A percentile compares a stretch with the other conserved stretches of the same genome.
These are phyloP conservation scores for Colletotrichum shisoi DNA, from an alignment of 2,329 filamentous ascomycete species.

Conservation along the genomic window DNA sequence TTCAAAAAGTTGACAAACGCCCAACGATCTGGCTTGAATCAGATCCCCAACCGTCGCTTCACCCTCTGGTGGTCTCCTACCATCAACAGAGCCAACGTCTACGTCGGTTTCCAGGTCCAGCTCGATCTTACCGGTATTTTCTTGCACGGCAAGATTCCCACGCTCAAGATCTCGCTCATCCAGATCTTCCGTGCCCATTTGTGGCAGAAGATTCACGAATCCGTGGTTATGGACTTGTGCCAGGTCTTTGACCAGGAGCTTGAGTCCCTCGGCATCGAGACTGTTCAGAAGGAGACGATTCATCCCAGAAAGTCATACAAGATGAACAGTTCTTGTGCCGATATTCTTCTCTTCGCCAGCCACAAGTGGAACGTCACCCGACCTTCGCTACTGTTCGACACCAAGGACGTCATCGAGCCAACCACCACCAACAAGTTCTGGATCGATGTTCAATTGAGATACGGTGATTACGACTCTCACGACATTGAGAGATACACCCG, in stretches of 20 bases:
- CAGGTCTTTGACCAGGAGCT: constrained; percentile 98
- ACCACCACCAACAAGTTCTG: constrained; percentile 99
- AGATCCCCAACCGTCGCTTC: constrained; percentile 98
- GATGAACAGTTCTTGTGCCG: constrained; percentile 99
- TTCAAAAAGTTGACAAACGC: constrained; percentile 99
- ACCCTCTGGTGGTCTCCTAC: constrained; percentile 97
- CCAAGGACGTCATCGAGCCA: constrained; percentile 91
- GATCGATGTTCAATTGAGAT: constrained; percentile 95
- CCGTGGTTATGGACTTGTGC: constrained; percentile 97
- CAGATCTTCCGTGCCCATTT: constrained; percentile 99
- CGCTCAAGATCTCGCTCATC: constrained; percentile 95
- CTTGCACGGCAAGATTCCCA: constrained; percentile 98
- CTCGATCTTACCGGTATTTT: constrained; percentile 98
- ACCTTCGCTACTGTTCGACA: constrained; percentile 92
- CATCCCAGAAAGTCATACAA: constrained; percentile 99
- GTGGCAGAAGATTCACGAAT: constrained; percentile 99
- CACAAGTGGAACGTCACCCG: constrained; percentile 99
- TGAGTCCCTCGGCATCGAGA: constrained; percentile 94
- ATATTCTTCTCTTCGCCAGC: constrained; percentile 94
- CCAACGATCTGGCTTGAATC: constrained; percentile 93
- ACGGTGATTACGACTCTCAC: constrained; percentile 98
- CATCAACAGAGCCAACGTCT: constrained; percentile 95
- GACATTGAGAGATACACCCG: constrained; percentile 98
- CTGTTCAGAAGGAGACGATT: constrained; percentile 98
- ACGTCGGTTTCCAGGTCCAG: constrained; percentile 99